phyloP scores from a whole-genome alignment of 2,329 filamentous ascomycete species.

The Didymella exigua region DNA sequence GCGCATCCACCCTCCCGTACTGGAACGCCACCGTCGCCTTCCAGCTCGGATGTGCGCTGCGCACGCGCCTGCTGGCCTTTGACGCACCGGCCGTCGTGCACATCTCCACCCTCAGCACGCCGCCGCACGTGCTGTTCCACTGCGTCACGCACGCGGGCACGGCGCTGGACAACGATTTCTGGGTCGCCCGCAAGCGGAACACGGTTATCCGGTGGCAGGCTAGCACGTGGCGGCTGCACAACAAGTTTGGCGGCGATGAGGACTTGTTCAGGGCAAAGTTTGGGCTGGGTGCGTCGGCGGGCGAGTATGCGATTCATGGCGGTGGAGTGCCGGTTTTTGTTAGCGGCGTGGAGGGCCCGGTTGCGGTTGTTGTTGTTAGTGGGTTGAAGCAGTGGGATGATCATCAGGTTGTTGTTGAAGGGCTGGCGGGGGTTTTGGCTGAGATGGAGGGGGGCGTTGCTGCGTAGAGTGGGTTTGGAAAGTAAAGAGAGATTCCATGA shows the following conservation, averaged over 20 bases:
- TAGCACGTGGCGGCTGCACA: slow-evolving; percentile 72
- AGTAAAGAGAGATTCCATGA: background rate
- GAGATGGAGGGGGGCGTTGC: too few relatives aligned
- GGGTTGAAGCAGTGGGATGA: slow-evolving; percentile 80
- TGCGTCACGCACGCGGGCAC: slow-evolving; percentile 68
- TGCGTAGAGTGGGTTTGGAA: background rate
- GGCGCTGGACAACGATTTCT: slow-evolving; percentile 71
- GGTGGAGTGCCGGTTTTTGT: slow-evolving; percentile 75
- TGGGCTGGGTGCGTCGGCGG: slow-evolving; percentile 57
- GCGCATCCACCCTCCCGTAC: slow-evolving; percentile 47
- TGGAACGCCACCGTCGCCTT: slow-evolving; percentile 69
- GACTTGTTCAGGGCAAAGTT: slow-evolving; percentile 68
- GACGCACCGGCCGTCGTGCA: slow-evolving; percentile 63
- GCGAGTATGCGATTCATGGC: slow-evolving; percentile 76
- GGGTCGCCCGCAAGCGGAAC: slow-evolving; percentile 69
- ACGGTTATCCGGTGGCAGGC: slow-evolving; percentile 72
- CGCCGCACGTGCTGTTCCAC: slow-evolving; percentile 70
- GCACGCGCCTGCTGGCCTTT: slow-evolving; percentile 62
- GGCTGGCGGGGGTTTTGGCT: slow-evolving; percentile 23
- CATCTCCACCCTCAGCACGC: slow-evolving; percentile 62
- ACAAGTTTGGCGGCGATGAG: slow-evolving; percentile 69
- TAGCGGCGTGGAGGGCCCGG: slow-evolving; percentile 71
- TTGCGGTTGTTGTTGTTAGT: slow-evolving; percentile 76
- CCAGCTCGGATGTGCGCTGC: slow-evolving; percentile 66
- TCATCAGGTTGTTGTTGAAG: slow-evolving; percentile 74